Conservation (phyloP, 495 filamentous ascomycete species). For the Penicillium fimorum region DNA sequence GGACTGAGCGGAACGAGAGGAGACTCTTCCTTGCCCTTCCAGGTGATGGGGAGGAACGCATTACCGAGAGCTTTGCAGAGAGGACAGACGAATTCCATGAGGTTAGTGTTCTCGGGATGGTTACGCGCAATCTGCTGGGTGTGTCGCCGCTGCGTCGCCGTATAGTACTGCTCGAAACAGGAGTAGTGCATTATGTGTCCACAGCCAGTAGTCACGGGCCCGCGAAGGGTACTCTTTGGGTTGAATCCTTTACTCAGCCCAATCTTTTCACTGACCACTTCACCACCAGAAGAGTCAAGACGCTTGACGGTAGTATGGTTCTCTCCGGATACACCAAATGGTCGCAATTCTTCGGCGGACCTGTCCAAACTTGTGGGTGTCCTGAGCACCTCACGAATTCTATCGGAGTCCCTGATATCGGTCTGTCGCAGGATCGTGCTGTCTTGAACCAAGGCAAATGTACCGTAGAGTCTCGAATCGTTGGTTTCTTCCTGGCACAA, state of each 20-base stretch:
- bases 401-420: conserved; percentile 73
- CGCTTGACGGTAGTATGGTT: conserved; percentile 78
- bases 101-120: conserved; percentile 74
- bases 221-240: conserved; percentile 59
- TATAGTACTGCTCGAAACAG: conserved; percentile 89
- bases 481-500: conserved; percentile 95
- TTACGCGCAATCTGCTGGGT: conserved; percentile 87
- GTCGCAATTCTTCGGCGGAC: conserved; percentile 75
- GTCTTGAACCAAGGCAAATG: conserved; percentile 83
- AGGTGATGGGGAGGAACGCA: conserved; percentile 90
- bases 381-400: conserved; percentile 75
- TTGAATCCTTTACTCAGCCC: conserved; percentile 88
- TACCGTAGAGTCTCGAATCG: conserved; percentile 84
- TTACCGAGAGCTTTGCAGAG: conserved; percentile 97
- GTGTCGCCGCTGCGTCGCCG: conserved; percentile 78
- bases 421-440: conserved; percentile 88
- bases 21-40: conserved; percentile 84
- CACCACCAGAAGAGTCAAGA: conserved; percentile 65
- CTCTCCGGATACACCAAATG: conserved; percentile 85
- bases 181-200: conserved; percentile 98
- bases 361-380: conserved; percentile 80
- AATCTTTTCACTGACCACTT: conserved; percentile 71
- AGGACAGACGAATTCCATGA: conserved; percentile 94
- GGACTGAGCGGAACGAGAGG: conserved; percentile 67
- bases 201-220: conserved; percentile 86